Evolutionary conservation across 305 asterid genomes (phyloP).

Genomic region (Fraxinus platypoda): DNA sequence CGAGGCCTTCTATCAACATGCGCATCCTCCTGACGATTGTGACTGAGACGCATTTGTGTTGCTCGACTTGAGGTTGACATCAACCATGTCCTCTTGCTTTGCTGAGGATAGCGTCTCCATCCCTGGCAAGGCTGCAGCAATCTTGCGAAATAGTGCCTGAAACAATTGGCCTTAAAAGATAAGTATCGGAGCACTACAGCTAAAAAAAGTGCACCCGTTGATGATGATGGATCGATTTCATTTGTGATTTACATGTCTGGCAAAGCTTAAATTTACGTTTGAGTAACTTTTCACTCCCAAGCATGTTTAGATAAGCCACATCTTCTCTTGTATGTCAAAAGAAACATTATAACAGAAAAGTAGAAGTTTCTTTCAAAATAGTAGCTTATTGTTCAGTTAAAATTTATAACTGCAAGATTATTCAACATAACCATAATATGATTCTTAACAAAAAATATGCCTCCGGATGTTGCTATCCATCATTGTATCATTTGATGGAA

Average conservation of each 20-base stretch:
- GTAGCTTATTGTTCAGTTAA: not conserved
- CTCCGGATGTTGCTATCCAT: not conserved
- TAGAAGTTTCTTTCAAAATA: not conserved
- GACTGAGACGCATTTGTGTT: constrained; percentile 48
- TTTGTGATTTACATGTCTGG: not conserved
- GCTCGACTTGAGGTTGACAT: constrained; percentile 68
- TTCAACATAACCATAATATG: not conserved
- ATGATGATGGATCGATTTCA: not conserved
- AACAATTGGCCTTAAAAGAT: not conserved
- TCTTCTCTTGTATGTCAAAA: not conserved
- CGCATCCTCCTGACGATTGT: constrained; percentile 63
- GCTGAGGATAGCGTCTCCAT: constrained; percentile 71
- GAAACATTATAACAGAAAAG: not conserved
- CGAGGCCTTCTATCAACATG: constrained; percentile 41
- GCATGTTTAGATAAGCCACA: not conserved
- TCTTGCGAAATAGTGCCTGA: constrained; percentile 67
- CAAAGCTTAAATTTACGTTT: not conserved
- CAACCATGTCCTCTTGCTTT: constrained; percentile 63
- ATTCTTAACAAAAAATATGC: not conserved
- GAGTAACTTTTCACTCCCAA: not conserved
- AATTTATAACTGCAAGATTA: not conserved
- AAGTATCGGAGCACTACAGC: not conserved
- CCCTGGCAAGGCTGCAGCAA: constrained; percentile 75
- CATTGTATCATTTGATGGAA: not conserved
- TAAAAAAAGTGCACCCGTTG: not conserved